These are phyloP conservation scores for Amylocystis lapponica DNA, from an alignment of 768 basidiomycete species.

Conservation along the genomic window DNA sequence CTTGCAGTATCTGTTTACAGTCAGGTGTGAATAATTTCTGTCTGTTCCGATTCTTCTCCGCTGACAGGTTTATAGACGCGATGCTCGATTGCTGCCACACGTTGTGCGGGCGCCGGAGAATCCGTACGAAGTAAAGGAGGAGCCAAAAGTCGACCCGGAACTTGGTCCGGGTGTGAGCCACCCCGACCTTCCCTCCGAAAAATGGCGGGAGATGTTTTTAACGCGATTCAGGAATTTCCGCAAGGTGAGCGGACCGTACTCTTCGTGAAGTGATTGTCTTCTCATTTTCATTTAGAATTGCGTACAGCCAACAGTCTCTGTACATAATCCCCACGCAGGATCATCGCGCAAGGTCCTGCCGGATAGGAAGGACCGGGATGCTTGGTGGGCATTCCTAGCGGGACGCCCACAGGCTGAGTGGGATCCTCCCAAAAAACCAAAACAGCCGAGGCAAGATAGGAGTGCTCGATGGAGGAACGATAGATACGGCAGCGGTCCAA, in stretches of 20 bases:
- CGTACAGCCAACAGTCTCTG: conserved; percentile 51
- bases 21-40: conserved; percentile 45
- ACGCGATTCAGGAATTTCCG: conserved; percentile 60
- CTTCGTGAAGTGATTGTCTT: conserved; percentile 3
- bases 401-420: conserved; percentile 66
- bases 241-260: conserved; percentile 37
- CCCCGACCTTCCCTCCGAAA: conserved; percentile 49
- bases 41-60: conserved; percentile 1
- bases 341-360: conserved; percentile 43
- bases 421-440: conserved; percentile 44
- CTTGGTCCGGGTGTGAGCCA: conserved; percentile 6
- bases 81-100: conserved; percentile 60
- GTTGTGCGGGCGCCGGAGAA: conserved; percentile 61
- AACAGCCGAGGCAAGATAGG: conserved; percentile 19
- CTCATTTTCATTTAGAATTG: conserved; percentile 46
- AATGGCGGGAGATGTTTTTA: conserved; percentile 60
- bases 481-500: conserved; percentile 25
- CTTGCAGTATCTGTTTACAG: conserved; percentile 75
- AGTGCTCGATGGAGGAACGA: conserved; percentile 3
- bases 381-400: conserved; percentile 75
- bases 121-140: conserved; percentile 50
- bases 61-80: too few relatives aligned
- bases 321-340: conserved; percentile 29
- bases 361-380: conserved; percentile 64
- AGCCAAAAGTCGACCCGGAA: conserved; percentile 13